phyloP scores from a whole-genome alignment of 176 grass and related monocot species.

The Thalia dealbata region DNA sequence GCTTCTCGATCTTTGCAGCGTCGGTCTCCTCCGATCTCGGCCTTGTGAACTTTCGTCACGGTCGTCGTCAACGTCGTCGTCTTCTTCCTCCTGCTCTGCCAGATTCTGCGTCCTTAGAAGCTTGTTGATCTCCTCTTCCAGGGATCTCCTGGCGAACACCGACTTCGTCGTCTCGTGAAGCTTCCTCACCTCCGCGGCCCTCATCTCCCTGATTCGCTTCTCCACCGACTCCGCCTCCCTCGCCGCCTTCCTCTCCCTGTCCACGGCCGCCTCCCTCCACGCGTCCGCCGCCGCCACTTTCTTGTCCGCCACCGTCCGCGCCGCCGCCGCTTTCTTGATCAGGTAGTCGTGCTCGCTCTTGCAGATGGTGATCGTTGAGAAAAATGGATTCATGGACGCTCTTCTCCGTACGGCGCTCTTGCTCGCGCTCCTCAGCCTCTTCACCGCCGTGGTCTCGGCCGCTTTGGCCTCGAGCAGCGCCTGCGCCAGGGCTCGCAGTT shows the following conservation, averaged over 20 bases:
- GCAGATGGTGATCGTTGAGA: constrained; percentile 38
- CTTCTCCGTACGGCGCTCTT: constrained; percentile 39
- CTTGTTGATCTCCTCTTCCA: constrained; percentile 20
- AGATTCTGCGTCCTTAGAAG: background rate
- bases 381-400: constrained; percentile 8
- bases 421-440: constrained; percentile 37
- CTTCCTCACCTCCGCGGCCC: constrained; percentile 12
- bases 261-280: constrained; percentile 6
- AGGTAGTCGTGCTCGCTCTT: constrained; percentile 83
- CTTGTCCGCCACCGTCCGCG: background rate
- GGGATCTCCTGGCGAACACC: background rate
- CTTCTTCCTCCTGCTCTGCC: constrained; percentile 11
- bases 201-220: constrained; percentile 30
- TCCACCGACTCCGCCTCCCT: constrained; percentile 30
- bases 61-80: background rate
- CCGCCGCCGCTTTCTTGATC: background rate
- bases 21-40: constrained; percentile 9
- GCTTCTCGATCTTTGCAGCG: constrained; percentile 21
- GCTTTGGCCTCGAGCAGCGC: constrained; percentile 50
- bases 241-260: constrained; percentile 37
- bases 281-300: constrained; percentile 8
- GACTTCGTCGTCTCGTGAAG: background rate
- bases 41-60: background rate
- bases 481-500: constrained; percentile 22
- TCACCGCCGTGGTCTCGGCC: constrained; percentile 46